Percentiles rank a stretch among this genome's conserved stretches.
Evolutionary conservation across 148 eudicot genomes (phyloP).

Genomic region (Amaranthus palmeri): DNA sequence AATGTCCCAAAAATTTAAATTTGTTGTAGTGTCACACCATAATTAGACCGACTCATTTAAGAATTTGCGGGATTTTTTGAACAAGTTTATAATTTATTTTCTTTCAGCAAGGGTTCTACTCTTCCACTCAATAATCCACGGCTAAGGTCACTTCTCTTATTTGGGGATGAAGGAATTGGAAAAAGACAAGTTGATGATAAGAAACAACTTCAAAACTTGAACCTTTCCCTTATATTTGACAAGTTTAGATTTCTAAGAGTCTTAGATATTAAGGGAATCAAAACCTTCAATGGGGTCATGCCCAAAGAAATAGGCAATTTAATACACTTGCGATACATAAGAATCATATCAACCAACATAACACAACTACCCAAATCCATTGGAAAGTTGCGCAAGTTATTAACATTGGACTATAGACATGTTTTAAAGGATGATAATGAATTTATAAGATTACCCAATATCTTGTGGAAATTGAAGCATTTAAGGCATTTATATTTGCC

Average conservation of each 20-base stretch:
- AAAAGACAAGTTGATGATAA: neutral
- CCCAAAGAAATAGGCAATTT: slow-evolving; percentile 24
- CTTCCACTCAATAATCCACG: slow-evolving; percentile 11
- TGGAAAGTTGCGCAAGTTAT: slow-evolving; percentile 21
- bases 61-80: no score
- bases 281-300: slow-evolving; percentile 14
- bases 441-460: slow-evolving; percentile 21
- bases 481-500: slow-evolving; percentile 29
- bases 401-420: slow-evolving; percentile 27
- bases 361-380: slow-evolving; percentile 22
- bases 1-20: no score
- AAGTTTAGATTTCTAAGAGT: slow-evolving; percentile 30
- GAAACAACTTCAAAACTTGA: neutral
- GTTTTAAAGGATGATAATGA: neutral
- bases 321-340: slow-evolving; percentile 30
- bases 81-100: no score
- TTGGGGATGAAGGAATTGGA: slow-evolving; percentile 7
- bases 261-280: slow-evolving; percentile 16
- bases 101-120: slow-evolving; percentile 15
- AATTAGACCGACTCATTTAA: no score
- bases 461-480: slow-evolving; percentile 19
- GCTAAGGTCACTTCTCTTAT: slow-evolving; percentile 25
- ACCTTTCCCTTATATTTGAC: slow-evolving; percentile 9
- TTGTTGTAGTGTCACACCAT: no score
- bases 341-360: slow-evolving; percentile 25